A percentile compares a stretch with the other conserved stretches of the same genome.
phyloP scores from a whole-genome alignment of 2,329 filamentous ascomycete genomes.

The Leptosphaerulina australis region DNA sequence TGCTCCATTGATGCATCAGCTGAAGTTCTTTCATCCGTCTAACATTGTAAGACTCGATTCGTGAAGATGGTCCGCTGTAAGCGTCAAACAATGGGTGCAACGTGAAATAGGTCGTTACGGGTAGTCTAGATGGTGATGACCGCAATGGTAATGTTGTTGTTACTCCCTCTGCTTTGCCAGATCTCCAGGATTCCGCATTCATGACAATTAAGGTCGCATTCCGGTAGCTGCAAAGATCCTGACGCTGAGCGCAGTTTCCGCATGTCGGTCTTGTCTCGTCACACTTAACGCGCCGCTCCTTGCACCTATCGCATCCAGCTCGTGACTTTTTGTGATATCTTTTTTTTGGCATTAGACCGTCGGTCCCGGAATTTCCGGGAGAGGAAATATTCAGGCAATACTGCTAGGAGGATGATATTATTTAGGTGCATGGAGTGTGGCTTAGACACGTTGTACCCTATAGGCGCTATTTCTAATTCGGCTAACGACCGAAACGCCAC shows the following conservation, averaged over 20 bases:
- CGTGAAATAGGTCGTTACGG: neutral
- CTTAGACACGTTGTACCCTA: too few relatives aligned
- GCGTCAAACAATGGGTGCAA: neutral
- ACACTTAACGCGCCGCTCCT: constrained; percentile 22
- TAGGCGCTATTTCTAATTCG: too few relatives aligned
- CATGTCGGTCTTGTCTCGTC: constrained; percentile 13
- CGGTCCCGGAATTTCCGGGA: too few relatives aligned
- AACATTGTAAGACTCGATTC: neutral
- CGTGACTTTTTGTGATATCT: constrained; percentile 20
- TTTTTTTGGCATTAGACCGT: constrained; percentile 9
- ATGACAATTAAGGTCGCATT: neutral
- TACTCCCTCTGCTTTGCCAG: too few relatives aligned
- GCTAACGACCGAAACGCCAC: too few relatives aligned
- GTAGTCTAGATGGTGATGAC: neutral
- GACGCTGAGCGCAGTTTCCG: constrained; percentile 12
- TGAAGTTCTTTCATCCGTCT: constrained; percentile 15
- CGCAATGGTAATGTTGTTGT: too few relatives aligned
- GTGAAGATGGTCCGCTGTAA: neutral
- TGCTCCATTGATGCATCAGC: constrained; percentile 25
- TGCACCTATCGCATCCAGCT: constrained; percentile 19
- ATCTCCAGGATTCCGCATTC: neutral
- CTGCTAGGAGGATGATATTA: too few relatives aligned
- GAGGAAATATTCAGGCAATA: too few relatives aligned
- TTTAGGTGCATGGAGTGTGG: too few relatives aligned
- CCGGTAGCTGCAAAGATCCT: too few relatives aligned